Base-by-base conservation (phyloP, 306 rosid genomes). In the Corylus americana region DNA sequence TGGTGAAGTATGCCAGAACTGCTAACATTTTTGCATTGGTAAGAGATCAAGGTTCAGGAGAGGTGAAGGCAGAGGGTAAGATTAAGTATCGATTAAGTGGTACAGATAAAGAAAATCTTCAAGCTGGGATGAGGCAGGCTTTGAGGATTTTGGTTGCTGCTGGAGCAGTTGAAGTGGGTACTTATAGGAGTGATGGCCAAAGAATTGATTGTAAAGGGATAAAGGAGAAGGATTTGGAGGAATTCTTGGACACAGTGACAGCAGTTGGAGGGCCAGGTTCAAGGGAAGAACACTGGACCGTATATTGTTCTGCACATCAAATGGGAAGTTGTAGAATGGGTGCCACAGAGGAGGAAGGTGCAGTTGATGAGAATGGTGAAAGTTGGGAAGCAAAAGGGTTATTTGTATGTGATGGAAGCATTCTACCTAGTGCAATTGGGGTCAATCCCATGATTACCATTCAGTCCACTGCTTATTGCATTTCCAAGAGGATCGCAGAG, bases 371-470 rank as follows among this genome's bases (percentile, higher is more conserved):
- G 76, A 91, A 87, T 70, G 99, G 97, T 54, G 94, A 92, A 68
- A 86, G 97, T 45, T 95, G 97, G 98, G 99, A 95, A 83, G 99
- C 98, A 67, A 74, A 87, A 80, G 92, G 95, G 2, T 82, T 95
- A 83, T 95, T 77, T 82, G 97, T 88, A 3, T 95, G 99, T 78
- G 99, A 95, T 81, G 98, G 88, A 47, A 95, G 99, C 49, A 83
- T 95, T 83, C 87, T 95, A 10, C 99, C 98, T 1, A 84, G 77
- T 70, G 99, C 98, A 27, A 17, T 90, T 87, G 99, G 99, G 22
- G 94, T 93, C 59, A 95, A 95, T 66, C 99, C 99, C n/a, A 95
- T 95, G 99, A 63, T 95, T 70, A 93, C 99, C 55, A 93, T 95
- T 22, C 81, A 93, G 84, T 83, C 99, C 78, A 95, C 96, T 5